Conservation (phyloP, 371 early-diverging fungal species). For the Scutellospora calospora region DNA sequence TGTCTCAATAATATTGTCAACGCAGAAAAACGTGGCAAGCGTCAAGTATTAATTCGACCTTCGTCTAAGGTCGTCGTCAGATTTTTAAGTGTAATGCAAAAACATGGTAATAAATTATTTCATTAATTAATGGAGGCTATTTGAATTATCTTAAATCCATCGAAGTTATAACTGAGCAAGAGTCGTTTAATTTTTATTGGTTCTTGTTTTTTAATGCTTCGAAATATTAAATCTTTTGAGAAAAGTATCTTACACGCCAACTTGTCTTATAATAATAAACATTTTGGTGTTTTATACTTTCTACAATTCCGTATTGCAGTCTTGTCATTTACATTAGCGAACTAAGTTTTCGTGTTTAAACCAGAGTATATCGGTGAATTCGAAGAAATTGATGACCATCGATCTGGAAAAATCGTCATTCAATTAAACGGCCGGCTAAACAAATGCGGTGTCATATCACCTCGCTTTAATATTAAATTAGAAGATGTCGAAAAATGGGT, state of each 20-base stretch:
- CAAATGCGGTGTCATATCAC: conserved; percentile 99
- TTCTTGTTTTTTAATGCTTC: conserved; percentile 78
- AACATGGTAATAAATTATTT: conserved; percentile 83
- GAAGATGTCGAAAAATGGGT: conserved; percentile 98
- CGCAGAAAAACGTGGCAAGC: conserved; percentile 98
- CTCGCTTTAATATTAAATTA: conserved; percentile 98
- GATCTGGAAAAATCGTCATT: conserved; percentile 99
- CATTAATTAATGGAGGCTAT: background rate
- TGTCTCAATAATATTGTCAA: conserved; percentile 99
- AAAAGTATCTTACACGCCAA: conserved; percentile 59
- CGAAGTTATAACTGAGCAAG: conserved; percentile 79
- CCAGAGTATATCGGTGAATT: conserved; percentile 99
- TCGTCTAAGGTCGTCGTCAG: conserved; percentile 97
- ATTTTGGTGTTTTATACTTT: conserved; percentile 50
- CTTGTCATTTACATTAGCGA: conserved; percentile 7
- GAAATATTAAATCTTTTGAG: conserved; percentile 20
- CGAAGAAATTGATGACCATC: conserved; percentile 98
- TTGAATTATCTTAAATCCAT: conserved; percentile 38
- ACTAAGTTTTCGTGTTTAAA: background rate
- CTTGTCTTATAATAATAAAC: conserved; percentile 44
- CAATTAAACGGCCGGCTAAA: conserved; percentile 99
- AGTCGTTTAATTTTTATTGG: conserved; percentile 54
- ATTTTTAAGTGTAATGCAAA: conserved; percentile 99
- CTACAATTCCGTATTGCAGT: background rate
- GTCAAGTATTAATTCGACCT: conserved; percentile 97